Conservation (phyloP, 495 filamentous ascomycete species). For the Daldinia vernicosa region DNA sequence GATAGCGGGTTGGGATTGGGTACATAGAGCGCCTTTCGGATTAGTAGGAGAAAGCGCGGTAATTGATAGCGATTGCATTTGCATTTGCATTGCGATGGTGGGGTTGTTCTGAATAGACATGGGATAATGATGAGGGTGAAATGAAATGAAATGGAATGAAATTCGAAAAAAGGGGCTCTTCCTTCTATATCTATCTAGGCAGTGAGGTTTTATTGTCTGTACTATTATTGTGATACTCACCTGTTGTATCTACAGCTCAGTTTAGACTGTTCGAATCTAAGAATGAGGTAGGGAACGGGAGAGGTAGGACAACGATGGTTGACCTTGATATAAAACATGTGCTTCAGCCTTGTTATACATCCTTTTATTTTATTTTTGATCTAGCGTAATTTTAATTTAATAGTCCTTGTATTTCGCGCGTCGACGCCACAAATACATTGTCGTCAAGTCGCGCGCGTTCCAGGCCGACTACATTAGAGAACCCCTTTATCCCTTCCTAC, state of each 20-base stretch:
- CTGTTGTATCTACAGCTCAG: too few species aligned
- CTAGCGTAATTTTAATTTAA: neutral
- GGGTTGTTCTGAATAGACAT: neutral
- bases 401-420: neutral
- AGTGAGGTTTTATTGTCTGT: too few species aligned
- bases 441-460: neutral
- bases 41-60: neutral
- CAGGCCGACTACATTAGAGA: neutral
- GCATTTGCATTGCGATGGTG: neutral
- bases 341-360: neutral
- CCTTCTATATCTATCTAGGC: neutral
- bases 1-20: neutral
- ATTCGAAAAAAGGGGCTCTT: neutral
- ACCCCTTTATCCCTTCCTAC: neutral
- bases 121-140: neutral
- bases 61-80: conserved; percentile 1
- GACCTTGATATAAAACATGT: neutral
- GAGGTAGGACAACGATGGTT: neutral
- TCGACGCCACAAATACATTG: neutral
- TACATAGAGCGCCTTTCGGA: neutral
- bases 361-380: neutral
- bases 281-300: too few species aligned
- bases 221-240: too few species aligned
- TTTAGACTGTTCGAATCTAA: too few species aligned
- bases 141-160: neutral